Conservation (phyloP, 176 grass and related monocot species). For the Cocos nucifera region DNA sequence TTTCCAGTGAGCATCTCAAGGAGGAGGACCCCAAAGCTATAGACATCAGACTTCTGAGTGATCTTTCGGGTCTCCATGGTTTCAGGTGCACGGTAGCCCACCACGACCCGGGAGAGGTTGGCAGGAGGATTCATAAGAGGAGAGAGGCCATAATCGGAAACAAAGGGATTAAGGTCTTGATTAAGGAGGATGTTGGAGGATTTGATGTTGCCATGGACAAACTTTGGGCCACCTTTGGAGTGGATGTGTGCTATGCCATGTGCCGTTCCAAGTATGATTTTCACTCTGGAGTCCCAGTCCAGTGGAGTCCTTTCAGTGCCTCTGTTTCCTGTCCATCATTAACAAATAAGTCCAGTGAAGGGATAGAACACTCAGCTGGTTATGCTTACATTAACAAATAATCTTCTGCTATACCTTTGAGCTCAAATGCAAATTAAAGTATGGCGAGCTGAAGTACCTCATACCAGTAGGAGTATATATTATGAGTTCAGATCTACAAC, state of each 20-base stretch:
- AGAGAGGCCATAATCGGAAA: slow-evolving; percentile 78
- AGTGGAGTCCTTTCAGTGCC: slow-evolving; percentile 44
- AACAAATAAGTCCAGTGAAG: background rate
- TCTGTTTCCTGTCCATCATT: slow-evolving; percentile 48
- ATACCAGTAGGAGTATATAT: too few species aligned
- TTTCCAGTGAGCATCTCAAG: slow-evolving; percentile 97
- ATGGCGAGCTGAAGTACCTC: too few species aligned
- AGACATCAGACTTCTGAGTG: slow-evolving; percentile 86
- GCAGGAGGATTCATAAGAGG: slow-evolving; percentile 52
- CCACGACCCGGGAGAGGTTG: slow-evolving; percentile 38
- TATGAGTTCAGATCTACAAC: too few species aligned
- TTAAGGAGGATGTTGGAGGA: slow-evolving; percentile 83
- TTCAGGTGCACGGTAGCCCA: slow-evolving; percentile 77
- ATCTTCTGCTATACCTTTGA: too few species aligned
- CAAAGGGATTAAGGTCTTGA: slow-evolving; percentile 44
- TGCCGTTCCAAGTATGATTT: slow-evolving; percentile 73
- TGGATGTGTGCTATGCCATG: slow-evolving; percentile 65
- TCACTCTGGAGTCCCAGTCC: slow-evolving; percentile 83
- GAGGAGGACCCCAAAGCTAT: slow-evolving; percentile 87
- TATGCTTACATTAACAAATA: too few species aligned
- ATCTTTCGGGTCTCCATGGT: slow-evolving; percentile 72
- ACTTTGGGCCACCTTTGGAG: slow-evolving; percentile 63
- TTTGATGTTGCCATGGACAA: slow-evolving; percentile 93
- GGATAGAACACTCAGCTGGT: too few species aligned
- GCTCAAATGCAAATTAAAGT: too few species aligned